These are phyloP conservation scores for Naganishia sp. DNA, from an alignment of 1,284 basidiomycete genomes.

Conservation along the genomic window DNA sequence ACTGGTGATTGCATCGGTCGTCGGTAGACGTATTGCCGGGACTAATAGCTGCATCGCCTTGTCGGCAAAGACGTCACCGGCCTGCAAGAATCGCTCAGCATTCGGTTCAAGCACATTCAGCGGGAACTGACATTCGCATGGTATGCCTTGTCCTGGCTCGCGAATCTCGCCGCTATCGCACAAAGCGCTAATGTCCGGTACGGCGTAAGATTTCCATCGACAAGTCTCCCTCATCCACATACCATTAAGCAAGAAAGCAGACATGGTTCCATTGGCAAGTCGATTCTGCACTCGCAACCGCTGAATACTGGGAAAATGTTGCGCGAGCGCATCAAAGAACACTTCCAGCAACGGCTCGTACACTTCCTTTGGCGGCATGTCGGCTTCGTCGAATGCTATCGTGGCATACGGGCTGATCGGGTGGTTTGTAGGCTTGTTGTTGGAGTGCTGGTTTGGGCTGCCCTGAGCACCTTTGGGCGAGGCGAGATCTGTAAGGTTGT, in stretches of 20 bases:
- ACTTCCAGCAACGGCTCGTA: conserved; percentile 51
- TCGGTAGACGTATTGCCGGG: conserved; percentile 54
- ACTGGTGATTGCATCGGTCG: conserved; percentile 53
- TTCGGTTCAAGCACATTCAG: background rate
- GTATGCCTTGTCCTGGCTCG: conserved; percentile 27
- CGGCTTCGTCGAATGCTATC: conserved; percentile 45
- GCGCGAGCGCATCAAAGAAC: conserved; percentile 51
- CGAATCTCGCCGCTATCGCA: conserved; percentile 50
- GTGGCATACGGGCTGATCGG: conserved; percentile 35
- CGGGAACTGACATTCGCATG: conserved; percentile 31
- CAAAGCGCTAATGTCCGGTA: conserved; percentile 42
- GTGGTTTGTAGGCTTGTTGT: conserved; percentile 29
- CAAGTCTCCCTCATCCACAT: background rate
- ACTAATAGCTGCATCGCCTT: conserved; percentile 55
- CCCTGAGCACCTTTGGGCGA: conserved; percentile 31
- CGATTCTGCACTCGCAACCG: conserved; percentile 51
- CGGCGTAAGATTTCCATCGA: background rate
- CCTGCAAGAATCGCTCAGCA: conserved; percentile 35
- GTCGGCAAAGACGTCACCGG: conserved; percentile 54
- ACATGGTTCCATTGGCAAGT: conserved; percentile 55
- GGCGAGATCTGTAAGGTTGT: conserved; percentile 38
- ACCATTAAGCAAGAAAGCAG: conserved; percentile 53
- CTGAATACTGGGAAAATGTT: conserved; percentile 54
- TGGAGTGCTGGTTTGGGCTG: background rate
- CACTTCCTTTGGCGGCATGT: conserved; percentile 51